These are phyloP conservation scores for Edaphochlamys debaryana DNA, from an alignment of 139 green algal genomes.

Conservation along the genomic window DNA sequence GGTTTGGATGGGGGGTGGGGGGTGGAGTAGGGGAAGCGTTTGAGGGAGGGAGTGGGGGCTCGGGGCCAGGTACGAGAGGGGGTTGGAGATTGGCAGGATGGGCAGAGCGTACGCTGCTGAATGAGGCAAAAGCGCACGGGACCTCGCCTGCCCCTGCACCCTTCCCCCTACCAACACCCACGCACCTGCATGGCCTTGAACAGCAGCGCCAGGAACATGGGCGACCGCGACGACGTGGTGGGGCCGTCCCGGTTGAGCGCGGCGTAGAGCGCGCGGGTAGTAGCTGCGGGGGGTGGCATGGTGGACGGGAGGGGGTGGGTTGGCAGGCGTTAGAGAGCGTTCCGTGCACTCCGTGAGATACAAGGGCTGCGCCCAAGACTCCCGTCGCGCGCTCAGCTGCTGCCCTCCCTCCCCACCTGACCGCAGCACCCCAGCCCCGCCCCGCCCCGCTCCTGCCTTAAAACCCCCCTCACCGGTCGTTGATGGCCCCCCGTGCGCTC, in stretches of 20 bases:
- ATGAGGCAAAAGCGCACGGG: too few relatives aligned
- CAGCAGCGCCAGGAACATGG: constrained; percentile 90
- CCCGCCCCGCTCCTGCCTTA: too few relatives aligned
- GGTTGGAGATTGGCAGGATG: too few relatives aligned
- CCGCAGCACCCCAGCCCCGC: too few relatives aligned
- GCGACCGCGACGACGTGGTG: constrained; percentile 68
- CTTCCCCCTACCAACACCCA: not conserved
- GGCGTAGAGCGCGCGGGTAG: constrained; percentile 87
- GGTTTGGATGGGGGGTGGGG: not conserved
- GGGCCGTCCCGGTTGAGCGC: constrained; percentile 68
- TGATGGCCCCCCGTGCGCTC: constrained; percentile 61
- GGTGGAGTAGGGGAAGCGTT: too few relatives aligned
- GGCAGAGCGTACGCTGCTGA: too few relatives aligned
- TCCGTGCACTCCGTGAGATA: too few relatives aligned
- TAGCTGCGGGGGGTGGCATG: constrained; percentile 17
- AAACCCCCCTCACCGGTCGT: constrained; percentile 75
- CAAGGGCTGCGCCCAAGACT: too few relatives aligned
- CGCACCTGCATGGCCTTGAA: constrained; percentile 75
- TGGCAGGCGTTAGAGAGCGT: too few relatives aligned
- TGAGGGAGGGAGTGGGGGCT: not conserved
- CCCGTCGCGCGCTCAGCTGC: too few relatives aligned
- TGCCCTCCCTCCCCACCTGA: too few relatives aligned
- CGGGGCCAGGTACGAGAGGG: not conserved
- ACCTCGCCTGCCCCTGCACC: not conserved
- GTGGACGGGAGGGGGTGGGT: too few relatives aligned